Percentiles rank a stretch among this genome's conserved stretches.
These are phyloP conservation scores for Scenedesmus sp. DNA, from an alignment of 163 green algal species.

Conservation along the genomic window DNA sequence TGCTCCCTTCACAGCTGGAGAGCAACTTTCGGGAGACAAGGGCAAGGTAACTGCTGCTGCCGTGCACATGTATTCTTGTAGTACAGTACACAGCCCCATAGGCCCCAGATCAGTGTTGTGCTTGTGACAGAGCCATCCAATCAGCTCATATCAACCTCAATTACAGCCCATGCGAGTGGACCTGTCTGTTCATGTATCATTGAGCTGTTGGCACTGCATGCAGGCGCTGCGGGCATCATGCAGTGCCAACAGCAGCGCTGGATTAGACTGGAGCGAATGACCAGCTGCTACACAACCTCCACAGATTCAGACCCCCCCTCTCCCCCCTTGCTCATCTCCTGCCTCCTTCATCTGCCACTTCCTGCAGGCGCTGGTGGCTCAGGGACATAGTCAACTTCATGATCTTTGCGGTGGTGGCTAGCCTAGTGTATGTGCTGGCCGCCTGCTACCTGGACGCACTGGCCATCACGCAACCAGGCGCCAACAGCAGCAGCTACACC, in stretches of 20 bases:
- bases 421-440: neutral
- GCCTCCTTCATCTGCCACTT: neutral
- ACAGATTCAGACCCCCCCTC: too few relatives aligned
- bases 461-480: neutral
- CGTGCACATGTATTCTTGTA: neutral
- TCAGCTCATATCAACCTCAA: neutral
- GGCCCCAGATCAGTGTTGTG: neutral
- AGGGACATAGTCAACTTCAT: conserved; percentile 6
- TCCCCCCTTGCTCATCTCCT: too few relatives aligned
- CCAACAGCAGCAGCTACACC: neutral
- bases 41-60: neutral
- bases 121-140: neutral
- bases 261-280: neutral
- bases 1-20: neutral
- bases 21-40: neutral
- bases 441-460: neutral
- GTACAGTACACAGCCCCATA: neutral
- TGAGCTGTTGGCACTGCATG: neutral
- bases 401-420: neutral
- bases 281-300: neutral
- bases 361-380: neutral
- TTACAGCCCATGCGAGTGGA: too few relatives aligned
- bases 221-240: neutral
- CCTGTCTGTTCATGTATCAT: too few relatives aligned
- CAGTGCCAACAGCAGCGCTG: neutral